A percentile compares a stretch with the other conserved stretches of the same genome.
These are phyloP conservation scores for Asterionellopsis glacialis DNA, from an alignment of 108 stramenopile species.

Conservation along the genomic window DNA sequence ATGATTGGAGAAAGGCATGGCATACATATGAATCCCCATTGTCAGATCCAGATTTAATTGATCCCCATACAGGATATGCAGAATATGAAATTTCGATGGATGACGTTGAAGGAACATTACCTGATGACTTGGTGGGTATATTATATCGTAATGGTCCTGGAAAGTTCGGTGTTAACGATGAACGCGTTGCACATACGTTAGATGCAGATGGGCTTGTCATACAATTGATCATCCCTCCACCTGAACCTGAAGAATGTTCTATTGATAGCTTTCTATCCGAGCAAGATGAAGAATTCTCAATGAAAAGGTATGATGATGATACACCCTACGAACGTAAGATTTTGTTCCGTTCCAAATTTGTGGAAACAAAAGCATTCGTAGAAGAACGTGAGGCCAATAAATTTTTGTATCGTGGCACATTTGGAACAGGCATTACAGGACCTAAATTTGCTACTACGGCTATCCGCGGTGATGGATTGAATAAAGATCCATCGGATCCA, in stretches of 20 bases:
- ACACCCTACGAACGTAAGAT: slow-evolving; percentile 17
- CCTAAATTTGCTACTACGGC: slow-evolving; percentile 6
- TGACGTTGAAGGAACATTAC: slow-evolving; percentile 38
- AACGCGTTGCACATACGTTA: slow-evolving; percentile 44
- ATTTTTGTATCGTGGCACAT: slow-evolving; percentile 41
- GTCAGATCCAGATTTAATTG: slow-evolving; percentile 27
- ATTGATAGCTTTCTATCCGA: too few relatives aligned
- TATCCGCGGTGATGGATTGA: slow-evolving; percentile 32
- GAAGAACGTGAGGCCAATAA: slow-evolving; percentile 25
- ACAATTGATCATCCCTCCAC: slow-evolving; percentile 24
- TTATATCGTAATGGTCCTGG: slow-evolving; percentile 63
- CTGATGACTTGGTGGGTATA: slow-evolving; percentile 43
- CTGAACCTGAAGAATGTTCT: not conserved
- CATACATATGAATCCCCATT: slow-evolving; percentile 34
- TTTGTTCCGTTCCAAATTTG: slow-evolving; percentile 41
- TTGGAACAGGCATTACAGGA: slow-evolving; percentile 43
- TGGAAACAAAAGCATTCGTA: slow-evolving; percentile 36
- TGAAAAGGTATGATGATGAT: not conserved
- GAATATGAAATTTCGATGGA: slow-evolving; percentile 34
- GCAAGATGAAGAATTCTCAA: not conserved
- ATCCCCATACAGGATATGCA: slow-evolving; percentile 38
- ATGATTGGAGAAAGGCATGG: slow-evolving; percentile 56
- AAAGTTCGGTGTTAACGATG: slow-evolving; percentile 43
- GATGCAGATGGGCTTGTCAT: slow-evolving; percentile 53
- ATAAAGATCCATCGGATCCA: slow-evolving; percentile 31